Conservation (phyloP, 352 stramenopile genomes). For the Phytopythium mirpurense region DNA sequence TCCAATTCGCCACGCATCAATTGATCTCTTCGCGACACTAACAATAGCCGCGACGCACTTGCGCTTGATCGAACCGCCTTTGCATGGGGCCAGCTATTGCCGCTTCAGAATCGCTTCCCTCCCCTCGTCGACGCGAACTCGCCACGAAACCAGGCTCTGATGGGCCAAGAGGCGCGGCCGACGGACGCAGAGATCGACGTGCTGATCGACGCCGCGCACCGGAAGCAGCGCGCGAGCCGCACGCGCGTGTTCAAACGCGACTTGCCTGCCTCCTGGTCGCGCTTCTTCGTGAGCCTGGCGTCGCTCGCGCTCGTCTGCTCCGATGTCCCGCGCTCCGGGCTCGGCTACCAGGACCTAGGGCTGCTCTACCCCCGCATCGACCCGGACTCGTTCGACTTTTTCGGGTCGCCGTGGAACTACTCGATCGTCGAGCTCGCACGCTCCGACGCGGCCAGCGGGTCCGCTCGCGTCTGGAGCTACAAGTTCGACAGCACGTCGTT, state of each 20-base stretch:
- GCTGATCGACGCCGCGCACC: slow-evolving; percentile 18
- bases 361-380: slow-evolving; percentile 19
- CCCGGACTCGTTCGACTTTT: slow-evolving; percentile 21
- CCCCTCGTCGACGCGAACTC: neutral
- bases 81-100: too few relatives aligned
- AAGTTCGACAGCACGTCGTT: slow-evolving; percentile 36
- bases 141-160: neutral
- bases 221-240: slow-evolving; percentile 12
- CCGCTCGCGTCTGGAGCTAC: slow-evolving; percentile 25
- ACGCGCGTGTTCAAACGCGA: slow-evolving; percentile 19
- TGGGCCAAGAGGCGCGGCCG: neutral
- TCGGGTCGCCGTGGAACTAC: slow-evolving; percentile 29
- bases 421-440: slow-evolving; percentile 17
- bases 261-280: slow-evolving; percentile 21
- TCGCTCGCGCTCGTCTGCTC: slow-evolving; percentile 30
- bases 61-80: too few relatives aligned
- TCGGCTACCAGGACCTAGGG: slow-evolving; percentile 15
- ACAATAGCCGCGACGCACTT: too few relatives aligned
- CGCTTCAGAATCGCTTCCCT: too few relatives aligned
- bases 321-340: slow-evolving; percentile 24
- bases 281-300: slow-evolving; percentile 13
- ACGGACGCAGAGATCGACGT: neutral
- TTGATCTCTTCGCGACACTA: too few relatives aligned
- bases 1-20: too few relatives aligned
- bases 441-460: slow-evolving; percentile 9